Conservation (phyloP, 345 rosid species). For the Moricandia moricandioides region DNA sequence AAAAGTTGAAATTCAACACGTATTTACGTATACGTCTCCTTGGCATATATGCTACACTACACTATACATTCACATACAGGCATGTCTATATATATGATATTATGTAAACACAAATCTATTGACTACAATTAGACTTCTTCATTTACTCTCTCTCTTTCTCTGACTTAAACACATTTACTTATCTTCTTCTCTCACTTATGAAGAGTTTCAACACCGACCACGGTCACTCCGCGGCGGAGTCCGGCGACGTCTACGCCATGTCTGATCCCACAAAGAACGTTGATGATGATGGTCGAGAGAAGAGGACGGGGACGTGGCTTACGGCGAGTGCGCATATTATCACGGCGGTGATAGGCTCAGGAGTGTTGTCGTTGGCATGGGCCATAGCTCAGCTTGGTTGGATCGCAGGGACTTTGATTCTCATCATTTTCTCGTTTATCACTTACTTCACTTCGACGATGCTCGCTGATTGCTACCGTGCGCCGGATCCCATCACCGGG, state of each 20-base stretch:
- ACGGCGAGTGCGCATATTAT: conserved; percentile 93
- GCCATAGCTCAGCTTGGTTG: conserved; percentile 91
- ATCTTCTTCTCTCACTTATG: conserved; percentile 15
- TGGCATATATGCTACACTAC: conserved; percentile 29
- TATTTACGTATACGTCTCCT: conserved; percentile 37
- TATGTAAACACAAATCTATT: conserved; percentile 21
- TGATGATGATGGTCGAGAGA: conserved; percentile 34
- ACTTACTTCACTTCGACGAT: conserved; percentile 80
- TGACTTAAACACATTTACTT: conserved; percentile 1
- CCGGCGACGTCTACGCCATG: conserved; percentile 14
- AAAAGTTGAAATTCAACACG: conserved; percentile 29
- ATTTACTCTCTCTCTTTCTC: conserved; percentile 23
- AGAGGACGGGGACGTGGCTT: conserved; percentile 70
- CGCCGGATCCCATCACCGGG: conserved; percentile 82
- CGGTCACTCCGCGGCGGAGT: conserved; percentile 27
- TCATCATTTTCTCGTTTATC: conserved; percentile 60
- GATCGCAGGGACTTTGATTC: conserved; percentile 64
- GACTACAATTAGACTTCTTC: conserved; percentile 28
- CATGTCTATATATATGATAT: conserved; percentile 19
- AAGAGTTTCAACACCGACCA: conserved; percentile 35
- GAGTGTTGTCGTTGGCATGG: conserved; percentile 88
- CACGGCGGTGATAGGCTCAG: conserved; percentile 93
- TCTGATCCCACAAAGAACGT: conserved; percentile 32
- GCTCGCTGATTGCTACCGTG: conserved; percentile 75
- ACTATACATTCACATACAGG: background rate